Base-by-base conservation (phyloP, 257 asterid species). In the Cruciata laevipes region DNA sequence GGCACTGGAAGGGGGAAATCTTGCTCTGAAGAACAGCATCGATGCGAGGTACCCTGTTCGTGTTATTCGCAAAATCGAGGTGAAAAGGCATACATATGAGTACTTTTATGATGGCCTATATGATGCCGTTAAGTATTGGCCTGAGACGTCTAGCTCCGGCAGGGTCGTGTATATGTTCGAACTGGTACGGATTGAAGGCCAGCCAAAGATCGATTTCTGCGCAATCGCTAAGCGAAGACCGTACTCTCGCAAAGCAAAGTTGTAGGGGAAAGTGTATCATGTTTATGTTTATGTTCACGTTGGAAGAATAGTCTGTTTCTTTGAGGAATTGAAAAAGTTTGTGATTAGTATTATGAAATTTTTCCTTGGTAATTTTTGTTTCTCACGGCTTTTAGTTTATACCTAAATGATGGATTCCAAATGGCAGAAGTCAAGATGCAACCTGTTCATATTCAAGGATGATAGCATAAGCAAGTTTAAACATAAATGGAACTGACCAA, bases 101-200 rank as follows among this genome's bases (percentile, higher is more conserved):
- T 93, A 93, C 66, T 86, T 85, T 25, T 90, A 93, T 63, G 95
- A 87, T 69, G 97, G 97, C 61, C 71, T 93, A 21, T 93, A 93
- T 78, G 88, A 79, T 0, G 99, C 90, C 65, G 76, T 68, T 31
- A 71, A 63, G 5, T 83, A 55, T 68, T 76, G 84, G 87, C 62
- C 73, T 3, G 95, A 90, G 72, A 61, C 44, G 1, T 1, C 92
- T 89, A 65, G 52, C 73, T 24, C 86, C 75, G 30, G 96, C 21
- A 88, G 84, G 80, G 23, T 56, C 81, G 95, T 86, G 32, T 90
- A 73, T 61, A 86, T 75, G 95, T 93, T 90, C 65, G 88, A 90
- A 77, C 68, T 93, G 81, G 72, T 63, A 63, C 80, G 97, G 77
- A 85, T 80, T 32, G 87, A 86, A 1, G 96, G 92, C 37, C 97